Percentiles rank a stretch among this genome's conserved stretches.
Conservation (phyloP, 768 basidiomycete genomes). For the Saitozyma sp. region DNA sequence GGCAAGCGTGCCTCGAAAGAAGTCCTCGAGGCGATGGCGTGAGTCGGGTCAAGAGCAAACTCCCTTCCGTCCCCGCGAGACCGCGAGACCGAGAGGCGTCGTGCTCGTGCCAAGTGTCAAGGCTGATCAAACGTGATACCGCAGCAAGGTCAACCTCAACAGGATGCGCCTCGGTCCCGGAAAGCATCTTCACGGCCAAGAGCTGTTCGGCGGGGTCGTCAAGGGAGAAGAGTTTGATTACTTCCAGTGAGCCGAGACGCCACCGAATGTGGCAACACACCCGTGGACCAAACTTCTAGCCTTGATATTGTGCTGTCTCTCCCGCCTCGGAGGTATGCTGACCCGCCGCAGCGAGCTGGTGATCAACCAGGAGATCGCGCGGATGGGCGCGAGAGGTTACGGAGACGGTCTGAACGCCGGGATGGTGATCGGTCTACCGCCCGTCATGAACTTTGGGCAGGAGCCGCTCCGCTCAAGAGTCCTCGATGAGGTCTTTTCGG, state of each 20-base stretch:
- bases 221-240: slow-evolving; percentile 85
- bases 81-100: not conserved
- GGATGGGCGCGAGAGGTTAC: slow-evolving; percentile 74
- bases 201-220: slow-evolving; percentile 70
- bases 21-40: slow-evolving; percentile 83
- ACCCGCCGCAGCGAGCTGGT: slow-evolving; percentile 60
- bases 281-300: not conserved
- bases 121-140: slow-evolving; percentile 23
- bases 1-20: slow-evolving; percentile 80
- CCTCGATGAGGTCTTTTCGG: slow-evolving; percentile 62
- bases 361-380: slow-evolving; percentile 71
- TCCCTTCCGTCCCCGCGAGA: not conserved
- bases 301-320: not conserved
- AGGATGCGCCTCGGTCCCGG: slow-evolving; percentile 92
- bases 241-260: slow-evolving; percentile 70
- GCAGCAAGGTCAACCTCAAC: slow-evolving; percentile 72
- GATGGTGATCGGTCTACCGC: slow-evolving; percentile 69
- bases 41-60: slow-evolving; percentile 40
- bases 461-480: slow-evolving; percentile 67
- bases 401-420: slow-evolving; percentile 76
- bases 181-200: slow-evolving; percentile 77
- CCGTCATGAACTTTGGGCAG: slow-evolving; percentile 67
- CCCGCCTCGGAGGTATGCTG: too few relatives aligned
- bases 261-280: not conserved
- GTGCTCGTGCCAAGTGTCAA: not conserved